Conservation (phyloP, 2,329 filamentous ascomycete species). For the Cytospora paraplurivora region DNA sequence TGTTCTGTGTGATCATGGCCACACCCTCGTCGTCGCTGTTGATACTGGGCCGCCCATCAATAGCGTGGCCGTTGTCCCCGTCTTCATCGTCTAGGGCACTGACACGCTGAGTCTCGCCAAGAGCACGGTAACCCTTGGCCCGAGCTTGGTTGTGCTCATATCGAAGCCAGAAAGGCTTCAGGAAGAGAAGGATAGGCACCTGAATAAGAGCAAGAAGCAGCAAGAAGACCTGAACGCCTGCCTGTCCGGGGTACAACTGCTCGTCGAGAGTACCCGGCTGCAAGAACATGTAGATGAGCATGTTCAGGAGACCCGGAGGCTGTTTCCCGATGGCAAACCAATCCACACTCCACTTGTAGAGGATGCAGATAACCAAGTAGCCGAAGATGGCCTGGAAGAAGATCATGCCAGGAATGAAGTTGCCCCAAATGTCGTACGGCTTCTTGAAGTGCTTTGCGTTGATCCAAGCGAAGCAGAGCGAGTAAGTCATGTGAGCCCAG, state of each 20-base stretch:
- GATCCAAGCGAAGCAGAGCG: slow-evolving; percentile 86
- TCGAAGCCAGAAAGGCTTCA: slow-evolving; percentile 94
- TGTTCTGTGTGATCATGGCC: slow-evolving; percentile 86
- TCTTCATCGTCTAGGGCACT: slow-evolving; percentile 91
- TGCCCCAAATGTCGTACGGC: slow-evolving; percentile 94
- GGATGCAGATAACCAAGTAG: slow-evolving; percentile 88
- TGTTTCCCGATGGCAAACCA: slow-evolving; percentile 68
- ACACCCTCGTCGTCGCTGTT: slow-evolving; percentile 76
- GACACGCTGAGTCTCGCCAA: slow-evolving; percentile 85
- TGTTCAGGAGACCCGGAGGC: slow-evolving; percentile 91
- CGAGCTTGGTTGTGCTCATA: slow-evolving; percentile 90
- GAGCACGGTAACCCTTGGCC: slow-evolving; percentile 86
- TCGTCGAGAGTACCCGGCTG: slow-evolving; percentile 75
- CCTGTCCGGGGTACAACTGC: slow-evolving; percentile 77
- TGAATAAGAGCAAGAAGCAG: slow-evolving; percentile 81
- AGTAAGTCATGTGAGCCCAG: slow-evolving; percentile 99
- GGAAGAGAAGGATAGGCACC: slow-evolving; percentile 86
- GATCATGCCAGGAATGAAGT: slow-evolving; percentile 97
- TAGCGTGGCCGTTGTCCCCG: slow-evolving; percentile 68
- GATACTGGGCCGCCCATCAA: slow-evolving; percentile 55
- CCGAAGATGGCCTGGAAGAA: slow-evolving; percentile 99
- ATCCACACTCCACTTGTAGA: slow-evolving; percentile 96
- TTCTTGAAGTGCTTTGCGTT: slow-evolving; percentile 95
- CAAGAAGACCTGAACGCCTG: slow-evolving; percentile 72
- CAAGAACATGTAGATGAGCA: slow-evolving; percentile 99